Conservation (phyloP, 73 alveolate species). For the Paramecium sonneborni region DNA sequence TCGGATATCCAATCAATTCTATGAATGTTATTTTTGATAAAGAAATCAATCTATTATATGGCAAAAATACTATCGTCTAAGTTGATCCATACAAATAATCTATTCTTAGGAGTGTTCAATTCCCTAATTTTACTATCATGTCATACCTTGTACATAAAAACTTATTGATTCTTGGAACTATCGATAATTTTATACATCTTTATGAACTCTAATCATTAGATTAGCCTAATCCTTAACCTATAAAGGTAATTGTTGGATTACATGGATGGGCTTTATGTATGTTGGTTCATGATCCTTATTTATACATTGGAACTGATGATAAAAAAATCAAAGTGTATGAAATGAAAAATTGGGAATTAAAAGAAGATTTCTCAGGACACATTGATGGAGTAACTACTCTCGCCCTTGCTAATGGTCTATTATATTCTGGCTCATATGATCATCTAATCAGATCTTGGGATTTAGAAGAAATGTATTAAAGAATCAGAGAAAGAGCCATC, state of each 20-base stretch:
- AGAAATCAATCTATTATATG: neutral
- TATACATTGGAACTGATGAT: conserved; percentile 81
- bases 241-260: neutral
- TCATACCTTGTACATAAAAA: neutral
- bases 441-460: conserved; percentile 68
- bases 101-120: conserved; percentile 11
- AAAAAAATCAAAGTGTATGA: conserved; percentile 80
- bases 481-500: conserved; percentile 76
- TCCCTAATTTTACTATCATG: conserved; percentile 38
- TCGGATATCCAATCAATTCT: conserved; percentile 20
- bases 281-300: conserved; percentile 62
- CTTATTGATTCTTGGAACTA: conserved; percentile 2
- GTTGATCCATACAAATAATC: conserved; percentile 5
- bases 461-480: conserved; percentile 74
- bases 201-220: neutral
- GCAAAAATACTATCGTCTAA: conserved; percentile 28
- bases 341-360: conserved; percentile 72
- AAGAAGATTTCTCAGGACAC: conserved; percentile 77
- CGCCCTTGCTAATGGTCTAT: conserved; percentile 79
- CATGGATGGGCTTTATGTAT: conserved; percentile 81
- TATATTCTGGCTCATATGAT: conserved; percentile 74
- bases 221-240: conserved; percentile 10
- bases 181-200: conserved; percentile 24
- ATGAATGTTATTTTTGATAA: neutral
- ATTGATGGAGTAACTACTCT: conserved; percentile 84